phyloP scores from a whole-genome alignment of 306 rosid genomes.

The Macrotyloma uniflorum region DNA sequence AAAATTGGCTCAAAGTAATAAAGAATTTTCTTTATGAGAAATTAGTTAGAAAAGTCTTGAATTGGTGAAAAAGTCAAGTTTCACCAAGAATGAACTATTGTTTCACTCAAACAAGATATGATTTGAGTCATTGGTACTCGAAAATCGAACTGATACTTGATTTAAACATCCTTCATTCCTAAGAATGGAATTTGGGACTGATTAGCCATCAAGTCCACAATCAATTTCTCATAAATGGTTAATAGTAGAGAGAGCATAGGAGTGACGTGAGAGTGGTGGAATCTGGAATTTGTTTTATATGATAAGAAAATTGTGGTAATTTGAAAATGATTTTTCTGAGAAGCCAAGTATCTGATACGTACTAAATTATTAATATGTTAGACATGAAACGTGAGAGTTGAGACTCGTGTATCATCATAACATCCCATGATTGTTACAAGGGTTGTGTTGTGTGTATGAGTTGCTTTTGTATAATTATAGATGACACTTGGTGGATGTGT shows the following conservation, averaged over 20 bases:
- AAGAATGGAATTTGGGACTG: conserved; percentile 35
- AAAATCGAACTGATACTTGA: conserved; percentile 19
- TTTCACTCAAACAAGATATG: conserved; percentile 28
- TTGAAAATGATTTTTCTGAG: conserved; percentile 42
- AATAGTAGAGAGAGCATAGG: neutral
- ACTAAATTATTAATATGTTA: conserved; percentile 39
- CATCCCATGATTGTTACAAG: conserved; percentile 50
- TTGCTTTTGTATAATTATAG: conserved; percentile 44
- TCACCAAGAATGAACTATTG: neutral
- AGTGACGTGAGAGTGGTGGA: conserved; percentile 42
- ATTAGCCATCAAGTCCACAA: conserved; percentile 33
- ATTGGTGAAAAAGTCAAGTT: conserved; percentile 1
- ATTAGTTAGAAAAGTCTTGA: neutral
- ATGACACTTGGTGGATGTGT: conserved; percentile 39
- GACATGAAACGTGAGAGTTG: conserved; percentile 51
- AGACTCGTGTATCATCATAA: conserved; percentile 60
- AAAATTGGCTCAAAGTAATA: neutral
- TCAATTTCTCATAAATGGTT: conserved; percentile 33
- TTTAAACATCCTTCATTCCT: conserved; percentile 28
- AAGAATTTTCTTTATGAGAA: neutral
- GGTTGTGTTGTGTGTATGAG: conserved; percentile 23
- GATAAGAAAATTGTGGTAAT: conserved; percentile 3
- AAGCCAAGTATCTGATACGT: conserved; percentile 46
- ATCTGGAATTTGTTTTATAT: conserved; percentile 42
- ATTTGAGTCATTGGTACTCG: neutral